Evolutionary conservation across 805 yeast species (phyloP).

Genomic region (Zygoascus flipseniorum): DNA sequence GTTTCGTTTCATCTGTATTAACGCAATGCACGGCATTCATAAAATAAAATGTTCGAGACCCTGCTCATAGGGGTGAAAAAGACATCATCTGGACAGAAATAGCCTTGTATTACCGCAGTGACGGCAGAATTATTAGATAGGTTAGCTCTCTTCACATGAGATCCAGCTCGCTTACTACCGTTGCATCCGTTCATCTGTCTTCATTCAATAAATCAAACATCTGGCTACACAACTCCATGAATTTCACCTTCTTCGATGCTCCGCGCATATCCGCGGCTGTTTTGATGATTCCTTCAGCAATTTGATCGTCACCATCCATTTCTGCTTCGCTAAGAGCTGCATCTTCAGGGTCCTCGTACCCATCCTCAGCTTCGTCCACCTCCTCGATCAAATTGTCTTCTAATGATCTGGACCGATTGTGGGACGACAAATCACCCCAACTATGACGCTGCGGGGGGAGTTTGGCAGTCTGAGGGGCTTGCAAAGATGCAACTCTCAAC

Average conservation of each 20-base stretch:
- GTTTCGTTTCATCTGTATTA: too few species aligned
- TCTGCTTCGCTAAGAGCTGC: conserved; percentile 18
- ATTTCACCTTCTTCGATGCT: conserved; percentile 17
- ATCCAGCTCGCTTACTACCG: too few species aligned
- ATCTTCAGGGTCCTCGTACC: conserved; percentile 17
- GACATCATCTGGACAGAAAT: too few species aligned
- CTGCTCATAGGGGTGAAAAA: too few species aligned
- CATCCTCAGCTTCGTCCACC: conserved; percentile 12
- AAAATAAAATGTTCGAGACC: too few species aligned
- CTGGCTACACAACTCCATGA: conserved; percentile 25
- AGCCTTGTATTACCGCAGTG: too few species aligned
- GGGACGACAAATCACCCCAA: not conserved
- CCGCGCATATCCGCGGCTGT: not conserved
- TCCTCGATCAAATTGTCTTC: not conserved
- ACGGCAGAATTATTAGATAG: too few species aligned
- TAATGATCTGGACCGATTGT: not conserved
- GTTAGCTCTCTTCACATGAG: too few species aligned
- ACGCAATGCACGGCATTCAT: too few species aligned
- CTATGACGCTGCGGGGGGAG: not conserved
- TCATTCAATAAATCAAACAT: conserved; percentile 26
- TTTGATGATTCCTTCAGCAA: not conserved
- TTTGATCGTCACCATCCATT: conserved; percentile 2
- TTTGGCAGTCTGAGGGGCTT: not conserved
- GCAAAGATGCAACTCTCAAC: not conserved
- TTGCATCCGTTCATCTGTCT: not conserved